These are phyloP conservation scores for Catunica adiposa DNA, from an alignment of 2,329 filamentous ascomycete genomes.

Conservation along the genomic window DNA sequence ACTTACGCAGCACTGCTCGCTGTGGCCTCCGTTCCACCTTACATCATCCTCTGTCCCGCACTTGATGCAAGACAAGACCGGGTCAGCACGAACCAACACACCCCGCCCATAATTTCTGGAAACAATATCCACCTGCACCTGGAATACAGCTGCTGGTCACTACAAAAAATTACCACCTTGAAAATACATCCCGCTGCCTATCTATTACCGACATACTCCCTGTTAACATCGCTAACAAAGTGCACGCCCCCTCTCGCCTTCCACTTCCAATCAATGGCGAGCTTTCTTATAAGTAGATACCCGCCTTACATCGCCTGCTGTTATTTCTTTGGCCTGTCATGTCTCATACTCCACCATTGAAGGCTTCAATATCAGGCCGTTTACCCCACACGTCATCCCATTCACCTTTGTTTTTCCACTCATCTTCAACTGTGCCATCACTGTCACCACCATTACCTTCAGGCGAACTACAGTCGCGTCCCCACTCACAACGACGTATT, in stretches of 20 bases:
- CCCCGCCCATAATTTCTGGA: not conserved
- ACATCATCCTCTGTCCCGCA: not conserved
- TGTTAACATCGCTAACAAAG: not conserved
- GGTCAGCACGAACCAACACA: not conserved
- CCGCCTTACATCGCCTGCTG: not conserved
- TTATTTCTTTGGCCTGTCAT: constrained; percentile 4
- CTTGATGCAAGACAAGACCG: not conserved
- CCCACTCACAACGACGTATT: not conserved
- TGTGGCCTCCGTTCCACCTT: not conserved
- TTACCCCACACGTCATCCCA: not conserved
- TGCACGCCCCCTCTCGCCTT: not conserved
- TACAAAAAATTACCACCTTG: not conserved
- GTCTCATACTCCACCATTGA: not conserved
- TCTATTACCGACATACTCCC: not conserved
- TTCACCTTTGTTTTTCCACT: not conserved
- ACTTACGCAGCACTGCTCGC: not conserved
- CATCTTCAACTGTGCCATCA: not conserved
- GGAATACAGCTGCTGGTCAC: not conserved
- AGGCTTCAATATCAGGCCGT: not conserved
- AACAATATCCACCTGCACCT: too few species aligned
- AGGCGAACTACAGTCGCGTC: not conserved
- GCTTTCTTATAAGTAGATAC: constrained; percentile 7
- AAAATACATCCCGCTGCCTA: not conserved
- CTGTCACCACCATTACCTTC: not conserved
- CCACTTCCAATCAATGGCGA: too few species aligned